Evolutionary conservation across 2,329 filamentous ascomycete genomes (phyloP), one percentile per base, ranked within the genome.

Genomic region (Neurospora sp.): DNA sequence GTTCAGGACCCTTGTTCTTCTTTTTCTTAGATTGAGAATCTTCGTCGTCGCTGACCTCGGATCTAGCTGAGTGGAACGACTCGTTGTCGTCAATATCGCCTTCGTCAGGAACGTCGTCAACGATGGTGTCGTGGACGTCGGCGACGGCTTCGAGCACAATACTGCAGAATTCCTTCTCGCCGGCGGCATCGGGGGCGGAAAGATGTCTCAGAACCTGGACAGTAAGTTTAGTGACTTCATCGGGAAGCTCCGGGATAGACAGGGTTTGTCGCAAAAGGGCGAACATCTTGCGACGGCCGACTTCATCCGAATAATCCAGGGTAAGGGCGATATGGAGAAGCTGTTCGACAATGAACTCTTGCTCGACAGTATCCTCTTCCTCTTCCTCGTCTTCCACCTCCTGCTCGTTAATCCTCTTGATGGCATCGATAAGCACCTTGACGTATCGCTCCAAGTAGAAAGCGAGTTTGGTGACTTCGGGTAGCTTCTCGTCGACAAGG

Each of bases 281-380:
- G 78, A 97, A 97, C 93, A 99, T 98, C 82, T 97, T 97, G 71
- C 95, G 87, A 73, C 96, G 89, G 67, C 96, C 96, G 73, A 97
- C 92, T 80, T 98, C 96, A 77, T 99, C 96, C n/a, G 93, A 94
- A 80, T 98, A 99, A 80, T 99, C 96, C 68, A 98, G 87, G 1
- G 93, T 96, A 71, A 94, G 85, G 5, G 93, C 92, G 77, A 99
- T 97, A 76, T 97, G 91, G 42, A 99, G 88, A 70, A 99, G 85
- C 78, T 99, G 96, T 78, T 98, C 94, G 46, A 97, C 92, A 72
- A 97, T 92, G 76, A 99, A 99, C 79, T 98, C 95, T 75, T 94
- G 90, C 78, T 97, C 93, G 7, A 93, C 90, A 0, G 91, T 91
- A 74, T 96, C 92, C 76, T 96, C 92, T 71, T 94, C 91, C 6